These are phyloP conservation scores for Aureobasidium melanogenum DNA, from an alignment of 2,329 filamentous ascomycete genomes.

Conservation along the genomic window DNA sequence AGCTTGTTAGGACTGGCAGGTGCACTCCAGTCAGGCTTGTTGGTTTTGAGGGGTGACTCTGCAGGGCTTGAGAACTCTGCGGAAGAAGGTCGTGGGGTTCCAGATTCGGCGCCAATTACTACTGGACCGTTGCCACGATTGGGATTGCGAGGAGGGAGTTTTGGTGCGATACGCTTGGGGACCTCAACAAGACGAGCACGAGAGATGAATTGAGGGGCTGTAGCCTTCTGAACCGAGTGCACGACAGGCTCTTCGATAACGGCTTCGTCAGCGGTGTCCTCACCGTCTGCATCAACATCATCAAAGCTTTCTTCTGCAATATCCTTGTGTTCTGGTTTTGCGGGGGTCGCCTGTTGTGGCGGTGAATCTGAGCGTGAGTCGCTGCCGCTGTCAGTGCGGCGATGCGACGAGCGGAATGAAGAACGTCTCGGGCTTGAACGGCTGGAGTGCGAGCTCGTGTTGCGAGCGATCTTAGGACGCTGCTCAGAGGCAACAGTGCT, in stretches of 20 bases:
- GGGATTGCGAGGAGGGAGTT: constrained; percentile 69
- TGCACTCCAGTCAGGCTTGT: constrained; percentile 2
- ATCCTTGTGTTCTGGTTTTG: constrained; percentile 16
- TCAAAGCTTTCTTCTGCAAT: constrained; percentile 29
- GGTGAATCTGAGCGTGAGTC: constrained; percentile 8
- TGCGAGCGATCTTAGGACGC: not conserved
- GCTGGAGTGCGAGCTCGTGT: not conserved
- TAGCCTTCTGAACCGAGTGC: constrained; percentile 56
- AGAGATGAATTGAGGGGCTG: constrained; percentile 33
- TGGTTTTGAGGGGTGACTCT: not conserved
- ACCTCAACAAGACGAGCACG: constrained; percentile 79
- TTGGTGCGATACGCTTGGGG: constrained; percentile 67
- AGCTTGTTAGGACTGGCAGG: not conserved
- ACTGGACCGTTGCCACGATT: constrained; percentile 34
- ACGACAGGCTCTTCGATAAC: constrained; percentile 57
- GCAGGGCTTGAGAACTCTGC: not conserved
- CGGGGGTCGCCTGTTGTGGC: not conserved
- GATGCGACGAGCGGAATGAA: constrained; percentile 4
- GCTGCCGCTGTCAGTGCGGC: not conserved
- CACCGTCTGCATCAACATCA: constrained; percentile 36
- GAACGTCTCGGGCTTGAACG: not conserved
- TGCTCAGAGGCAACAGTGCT: not conserved
- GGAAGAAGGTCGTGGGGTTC: not conserved
- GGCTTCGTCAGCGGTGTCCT: constrained; percentile 42
- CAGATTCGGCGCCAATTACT: constrained; percentile 24